These are phyloP conservation scores for Venturia asperata DNA, from an alignment of 2,329 filamentous ascomycete species.

Conservation along the genomic window DNA sequence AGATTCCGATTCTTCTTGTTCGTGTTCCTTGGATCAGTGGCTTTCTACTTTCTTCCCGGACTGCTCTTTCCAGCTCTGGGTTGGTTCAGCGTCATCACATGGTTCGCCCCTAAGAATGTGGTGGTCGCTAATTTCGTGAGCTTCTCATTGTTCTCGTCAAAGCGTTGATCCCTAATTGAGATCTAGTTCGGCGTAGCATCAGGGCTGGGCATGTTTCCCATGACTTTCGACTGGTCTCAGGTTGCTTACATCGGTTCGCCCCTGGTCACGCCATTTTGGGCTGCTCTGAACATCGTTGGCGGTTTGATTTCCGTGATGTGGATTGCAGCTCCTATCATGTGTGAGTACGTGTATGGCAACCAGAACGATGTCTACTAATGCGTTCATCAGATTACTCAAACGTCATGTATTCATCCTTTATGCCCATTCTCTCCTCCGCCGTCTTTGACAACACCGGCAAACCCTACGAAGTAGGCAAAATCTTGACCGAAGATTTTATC, in stretches of 20 bases:
- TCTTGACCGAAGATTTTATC: slow-evolving; percentile 68
- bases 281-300: slow-evolving; percentile 74
- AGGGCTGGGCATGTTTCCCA: slow-evolving; percentile 71
- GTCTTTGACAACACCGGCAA: slow-evolving; percentile 81
- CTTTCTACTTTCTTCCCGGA: slow-evolving; percentile 80
- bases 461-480: slow-evolving; percentile 73
- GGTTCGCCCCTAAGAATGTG: slow-evolving; percentile 82
- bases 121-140: slow-evolving; percentile 67
- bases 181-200: slow-evolving; percentile 69
- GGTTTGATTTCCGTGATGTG: slow-evolving; percentile 79
- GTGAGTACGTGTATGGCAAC: slow-evolving; percentile 25
- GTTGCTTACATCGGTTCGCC: slow-evolving; percentile 82
- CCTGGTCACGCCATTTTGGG: slow-evolving; percentile 77
- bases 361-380: background rate
- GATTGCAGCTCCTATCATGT: slow-evolving; percentile 71
- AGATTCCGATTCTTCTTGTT: slow-evolving; percentile 78
- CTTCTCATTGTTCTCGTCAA: background rate
- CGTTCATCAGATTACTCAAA: slow-evolving; percentile 58
- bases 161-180: slow-evolving; percentile 14
- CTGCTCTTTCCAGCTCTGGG: slow-evolving; percentile 76
- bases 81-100: slow-evolving; percentile 84
- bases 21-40: slow-evolving; percentile 62
- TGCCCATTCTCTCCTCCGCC: slow-evolving; percentile 76
- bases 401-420: slow-evolving; percentile 71
- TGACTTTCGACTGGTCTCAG: slow-evolving; percentile 90